Base-by-base conservation (phyloP, 2,329 filamentous ascomycete species). In the Aspergillus sp. region DNA sequence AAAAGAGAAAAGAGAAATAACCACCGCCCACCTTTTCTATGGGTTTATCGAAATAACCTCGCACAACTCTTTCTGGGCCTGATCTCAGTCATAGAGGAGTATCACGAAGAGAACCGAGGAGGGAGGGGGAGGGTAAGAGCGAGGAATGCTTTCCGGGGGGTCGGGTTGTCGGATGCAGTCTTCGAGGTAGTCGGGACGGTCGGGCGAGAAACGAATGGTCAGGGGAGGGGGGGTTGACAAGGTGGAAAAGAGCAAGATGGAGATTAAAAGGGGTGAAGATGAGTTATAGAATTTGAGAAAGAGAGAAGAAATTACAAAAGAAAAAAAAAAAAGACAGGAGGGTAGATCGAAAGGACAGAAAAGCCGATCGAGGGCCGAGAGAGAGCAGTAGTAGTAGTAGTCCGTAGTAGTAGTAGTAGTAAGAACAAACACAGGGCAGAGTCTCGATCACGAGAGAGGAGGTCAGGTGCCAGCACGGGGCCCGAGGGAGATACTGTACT, bases 41-140 rank as follows among this genome's bases (percentile, higher is more conserved):
- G 46, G 47, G 41, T 48, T 33, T 49, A 53, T 49, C 43, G 46
- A 47, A 41, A 47, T 47, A 48, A 41, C 45, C 47, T 47, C 45
- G 38, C 33, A 48, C 49, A 49, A 42, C 37, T 27, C 41, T 22
- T 22, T 48, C 27, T 35, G 35, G 42, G 20, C 38, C 41, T 25
- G 38, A 43, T 41, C 46, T 42, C 49, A 50, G 47, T 49, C 57
- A 60, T 59, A 52, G 50, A 48, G 43, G 43, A 25, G n/a, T 5
- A 30, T 22, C 9, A n/a, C 15, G 5, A 10, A 15, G 42, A 42
- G 17, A 35, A 33, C 23, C 45, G 15, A 44, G 33, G 46, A 25
- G 41, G 42, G 17, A 33, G 15, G 27, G 47, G 39, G 20, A 5
- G 22, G 42, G 32, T 32, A 35, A 39, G 23, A 53, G 45, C 33